Evolutionary conservation across 2,329 filamentous ascomycete genomes (phyloP), one percentile per base, ranked within the genome.

Genomic region (Cercospora berteroae): DNA sequence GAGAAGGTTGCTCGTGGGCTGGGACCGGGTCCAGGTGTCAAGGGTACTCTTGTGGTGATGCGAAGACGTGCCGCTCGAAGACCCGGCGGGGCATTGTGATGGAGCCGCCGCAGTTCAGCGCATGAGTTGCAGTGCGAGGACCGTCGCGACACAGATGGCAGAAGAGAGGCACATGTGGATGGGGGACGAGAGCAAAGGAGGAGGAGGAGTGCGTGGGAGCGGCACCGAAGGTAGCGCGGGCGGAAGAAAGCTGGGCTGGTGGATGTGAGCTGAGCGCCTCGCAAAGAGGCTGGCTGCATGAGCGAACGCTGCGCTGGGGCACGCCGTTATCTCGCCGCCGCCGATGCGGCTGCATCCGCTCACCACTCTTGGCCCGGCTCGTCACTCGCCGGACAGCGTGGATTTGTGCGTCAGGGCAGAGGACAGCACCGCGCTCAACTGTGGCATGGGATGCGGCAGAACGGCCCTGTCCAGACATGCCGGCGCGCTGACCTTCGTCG

Each of bases 31-130:
- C 31, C 63, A 42, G 25, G 52, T 23, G 48, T 68, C 67, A 66
- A 44, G 67, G 55, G 27, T 61, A 66, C 59, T 64, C 67, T 44
- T 60, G 56, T 39, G 67, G 60, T 60, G 61, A 55, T 61, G 52
- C 44, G 56, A 63, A 42, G 44, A 62, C 48, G 33, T 61, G 57
- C 59, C 56, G 57, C 62, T 23, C 57, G 56, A 39, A 9, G 27
- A 65, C 36, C 62, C 58, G 56, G 50, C 62, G 33, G 66, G 58
- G 66, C 66, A 67, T 67, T n/a, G 59, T 64, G 57, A 59, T 52
- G 8, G 61, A 18, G 50, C 61, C 31, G 33, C 31, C 31, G 61
- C 52, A 63, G 33, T 56, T 63, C 50, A 36, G 31, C 18, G 18
- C 29, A 61, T 29, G 9, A 12, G 42, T 50, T 25, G 23, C 23